Evolutionary conservation across 148 eudicot species (phyloP), one percentile per base, ranked within the genome.

Genomic region (Rhododendron ovatum): DNA sequence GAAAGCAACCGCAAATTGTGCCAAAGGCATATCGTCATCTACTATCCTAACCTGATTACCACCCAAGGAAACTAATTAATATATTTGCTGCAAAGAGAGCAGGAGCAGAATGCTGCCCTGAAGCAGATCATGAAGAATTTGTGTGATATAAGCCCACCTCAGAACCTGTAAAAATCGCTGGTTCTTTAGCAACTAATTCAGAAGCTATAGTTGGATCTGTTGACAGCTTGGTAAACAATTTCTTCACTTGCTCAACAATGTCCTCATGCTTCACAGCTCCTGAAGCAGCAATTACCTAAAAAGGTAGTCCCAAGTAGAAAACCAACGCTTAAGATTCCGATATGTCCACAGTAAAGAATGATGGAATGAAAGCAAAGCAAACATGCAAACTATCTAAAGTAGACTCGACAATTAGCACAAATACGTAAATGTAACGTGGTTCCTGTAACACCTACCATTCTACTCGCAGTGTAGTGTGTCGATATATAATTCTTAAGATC

Each of bases 221-320:
- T 82, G 99, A 94, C 91, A 96, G 61, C 55, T 94, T 94, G 24
- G 94, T 91, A 81, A 96, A 96, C 87, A 90, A 77, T 78, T 91
- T 91, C 87, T 91, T 89, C 35, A 95, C 99, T 88, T 90, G 91
- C 82, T 90, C 94, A 47, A 96, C 97, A 82, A 96, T 50, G 17
- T 94, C 97, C 86, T 96, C 99, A 80, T 96, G 99, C 89, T 95
- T 91, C 80, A 96, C 96, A 89, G 94, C 93, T 37, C 99, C 99
- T 85, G 99, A 90, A 74, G 97, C 99, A 85, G 92, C 93, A 87
- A 96, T 91, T 15, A 95, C 99, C 99, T 96, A 86, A 50, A 78
- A 89, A 73, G 74, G 48, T 7, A 48, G 3, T 53, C 74, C 67
- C 61, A 81, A 81, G 33, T 18, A 18, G 26, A 84, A 53, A 50